Evolutionary conservation across 2,329 filamentous ascomycete species (phyloP), one percentile per base, ranked within the genome.

Genomic region (Colletotrichum phormii): DNA sequence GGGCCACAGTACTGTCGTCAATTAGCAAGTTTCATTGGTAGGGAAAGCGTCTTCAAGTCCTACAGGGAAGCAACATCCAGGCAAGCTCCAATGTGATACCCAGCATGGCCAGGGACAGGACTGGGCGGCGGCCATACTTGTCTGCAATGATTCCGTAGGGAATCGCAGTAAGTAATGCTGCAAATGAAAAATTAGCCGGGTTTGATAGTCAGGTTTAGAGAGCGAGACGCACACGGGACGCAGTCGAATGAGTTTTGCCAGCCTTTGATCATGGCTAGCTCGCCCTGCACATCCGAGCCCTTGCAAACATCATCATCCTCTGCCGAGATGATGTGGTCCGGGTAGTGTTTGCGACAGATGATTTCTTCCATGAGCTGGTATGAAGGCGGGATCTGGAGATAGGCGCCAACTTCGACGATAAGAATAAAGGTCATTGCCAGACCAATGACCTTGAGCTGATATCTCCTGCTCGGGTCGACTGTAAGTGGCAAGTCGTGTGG

Each of bases 291-390:
- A 2, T 81, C 78, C 0, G 81, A 77, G 3, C 79, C 77, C 76
- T 90, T 90, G 80, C 89, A 90, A 6, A 82, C 80, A 57, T 81
- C 77, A 68, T 89, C 87, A 2, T 79, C 86, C 2, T 79, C 64
- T 77, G 79, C 73, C 57, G 72, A 67, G 0, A 83, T 78, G 29
- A 81, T 76, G 57, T 84, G 79, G 2, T 83, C 80, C 5, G 86
- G 84, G 74, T 86, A 87, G 73, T 86, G 82, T 18, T 82, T 76
- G 29, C 85, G 85, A 78, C 89, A 91, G 57, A 89, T 84, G 58
- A 89, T 84, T 64, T 84, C 82, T 77, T 91, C 89, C 75, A 87
- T 84, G 63, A 90, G 83, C 65, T 86, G 85, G 62, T 84, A 86
- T 57, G 80, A 77, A 0, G 89, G 86, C 4, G 87, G 82, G 24